Evolutionary conservation across 2,329 filamentous ascomycete species (phyloP), one percentile per base, ranked within the genome.

Genomic region (Fusarium lyarnte): DNA sequence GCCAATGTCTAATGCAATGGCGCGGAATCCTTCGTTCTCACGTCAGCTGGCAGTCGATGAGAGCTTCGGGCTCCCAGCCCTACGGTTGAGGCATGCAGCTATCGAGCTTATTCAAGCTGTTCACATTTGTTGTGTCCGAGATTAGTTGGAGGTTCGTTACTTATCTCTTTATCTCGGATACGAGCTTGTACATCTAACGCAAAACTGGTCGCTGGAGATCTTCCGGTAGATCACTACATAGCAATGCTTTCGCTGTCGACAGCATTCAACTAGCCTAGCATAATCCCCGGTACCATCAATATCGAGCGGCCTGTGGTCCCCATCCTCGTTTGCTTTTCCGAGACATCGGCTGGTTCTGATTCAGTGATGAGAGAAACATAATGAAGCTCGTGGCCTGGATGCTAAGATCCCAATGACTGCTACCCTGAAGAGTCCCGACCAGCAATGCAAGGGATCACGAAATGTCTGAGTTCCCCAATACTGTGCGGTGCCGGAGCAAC

Each of bases 1-100:
- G n/a, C 25, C 64, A 27, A 51, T 21, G 29, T 41, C 51, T 47
- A 33, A 51, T 25, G 46, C 31, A 51, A 69, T 27, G 25, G 42
- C 39, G 41, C 29, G 38, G 38, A 54, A 35, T 66, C 52, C 47
- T 49, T 47, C 23, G 17, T 55, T 49, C 71, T 74, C 71, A 74
- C 71, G 68, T 74, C 71, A 74, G 71, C 71, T 62, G 51, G 41
- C 59, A 72, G 63, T 65, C 53, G 58, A 52, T 36, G 23, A 51
- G 49, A 43, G 41, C 39, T 29, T 58, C 47, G 39, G 38, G 52
- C 47, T 57, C 29, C 52, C 41, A 67, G 62, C 55, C 66, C 57
- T 62, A 42, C 39, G 21, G 43, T 16, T 27, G 42, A 47, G 25
- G 49, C 36, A 25, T 58, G 39, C 33, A 42, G 41, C n/a, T 52